These are phyloP conservation scores for Fusarium sarcochroum DNA, from an alignment of 2,329 filamentous ascomycete genomes.

Conservation along the genomic window DNA sequence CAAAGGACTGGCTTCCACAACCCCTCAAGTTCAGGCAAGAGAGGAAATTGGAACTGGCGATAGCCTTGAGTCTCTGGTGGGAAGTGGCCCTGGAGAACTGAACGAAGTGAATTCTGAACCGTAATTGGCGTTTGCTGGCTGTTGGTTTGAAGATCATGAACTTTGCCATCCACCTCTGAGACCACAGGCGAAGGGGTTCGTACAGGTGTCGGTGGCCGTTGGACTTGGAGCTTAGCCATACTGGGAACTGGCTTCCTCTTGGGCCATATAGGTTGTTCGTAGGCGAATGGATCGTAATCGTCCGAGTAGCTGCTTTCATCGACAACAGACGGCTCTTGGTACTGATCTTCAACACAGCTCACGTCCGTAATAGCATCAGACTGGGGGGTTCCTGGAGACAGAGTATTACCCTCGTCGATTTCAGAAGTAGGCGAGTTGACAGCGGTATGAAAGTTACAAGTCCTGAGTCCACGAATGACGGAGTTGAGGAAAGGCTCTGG, in stretches of 20 bases:
- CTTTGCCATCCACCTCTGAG: conserved; percentile 54
- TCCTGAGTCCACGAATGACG: conserved; percentile 61
- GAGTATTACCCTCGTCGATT: conserved; percentile 34
- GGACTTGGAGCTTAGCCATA: conserved; percentile 45
- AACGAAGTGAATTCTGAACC: conserved; percentile 70
- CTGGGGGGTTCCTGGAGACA: conserved; percentile 48
- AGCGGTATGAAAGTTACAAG: conserved; percentile 48
- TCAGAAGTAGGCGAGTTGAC: conserved; percentile 44
- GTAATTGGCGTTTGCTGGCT: conserved; percentile 63
- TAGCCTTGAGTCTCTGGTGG: conserved; percentile 63
- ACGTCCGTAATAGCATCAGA: conserved; percentile 31
- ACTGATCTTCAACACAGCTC: conserved; percentile 22
- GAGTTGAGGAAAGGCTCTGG: conserved; percentile 60
- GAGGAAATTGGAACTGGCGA: conserved; percentile 62
- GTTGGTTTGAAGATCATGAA: conserved; percentile 61
- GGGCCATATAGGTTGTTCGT: conserved; percentile 48
- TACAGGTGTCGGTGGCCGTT: conserved; percentile 59
- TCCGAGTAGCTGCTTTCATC: conserved; percentile 35
- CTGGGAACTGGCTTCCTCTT: conserved; percentile 40
- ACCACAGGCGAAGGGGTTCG: conserved; percentile 58
- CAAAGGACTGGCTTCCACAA: conserved; percentile 68
- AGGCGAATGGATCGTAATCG: conserved; percentile 65
- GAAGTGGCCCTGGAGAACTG: conserved; percentile 66
- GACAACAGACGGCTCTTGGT: conserved; percentile 31
- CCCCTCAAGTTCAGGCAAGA: conserved; percentile 63